Conservation (phyloP, 306 rosid species). For the Cucumis cinereus region DNA sequence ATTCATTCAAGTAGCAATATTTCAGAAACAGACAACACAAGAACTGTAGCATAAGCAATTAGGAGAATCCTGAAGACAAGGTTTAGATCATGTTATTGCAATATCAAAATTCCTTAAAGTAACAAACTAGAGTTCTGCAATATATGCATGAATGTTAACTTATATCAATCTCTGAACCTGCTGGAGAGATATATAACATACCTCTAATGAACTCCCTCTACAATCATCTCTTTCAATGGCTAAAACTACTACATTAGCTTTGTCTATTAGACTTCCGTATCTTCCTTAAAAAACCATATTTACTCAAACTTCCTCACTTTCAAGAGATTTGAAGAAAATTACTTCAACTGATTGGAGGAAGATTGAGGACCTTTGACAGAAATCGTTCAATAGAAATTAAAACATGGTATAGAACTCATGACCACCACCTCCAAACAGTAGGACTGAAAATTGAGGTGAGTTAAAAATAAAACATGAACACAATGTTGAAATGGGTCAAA, state of each 20-base stretch:
- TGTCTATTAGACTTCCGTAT: neutral
- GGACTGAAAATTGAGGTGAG: neutral
- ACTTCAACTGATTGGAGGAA: neutral
- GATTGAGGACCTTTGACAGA: neutral
- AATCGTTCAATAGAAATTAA: neutral
- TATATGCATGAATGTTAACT: neutral
- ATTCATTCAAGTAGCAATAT: neutral
- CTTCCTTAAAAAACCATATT: neutral
- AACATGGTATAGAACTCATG: neutral
- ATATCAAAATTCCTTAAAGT: neutral
- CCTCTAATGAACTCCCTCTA: neutral
- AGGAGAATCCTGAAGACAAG: neutral
- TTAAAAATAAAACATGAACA: neutral
- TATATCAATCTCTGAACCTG: neutral
- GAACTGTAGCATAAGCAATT: neutral
- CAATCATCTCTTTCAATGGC: neutral
- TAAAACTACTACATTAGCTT: neutral
- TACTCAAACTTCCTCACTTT: neutral
- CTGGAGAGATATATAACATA: neutral
- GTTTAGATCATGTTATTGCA: neutral
- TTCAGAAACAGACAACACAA: neutral
- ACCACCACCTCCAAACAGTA: neutral
- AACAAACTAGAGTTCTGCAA: neutral
- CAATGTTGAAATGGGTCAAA: neutral
- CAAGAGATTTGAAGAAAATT: neutral